Conservation (phyloP, 257 asterid species). For the Striga asiatica region DNA sequence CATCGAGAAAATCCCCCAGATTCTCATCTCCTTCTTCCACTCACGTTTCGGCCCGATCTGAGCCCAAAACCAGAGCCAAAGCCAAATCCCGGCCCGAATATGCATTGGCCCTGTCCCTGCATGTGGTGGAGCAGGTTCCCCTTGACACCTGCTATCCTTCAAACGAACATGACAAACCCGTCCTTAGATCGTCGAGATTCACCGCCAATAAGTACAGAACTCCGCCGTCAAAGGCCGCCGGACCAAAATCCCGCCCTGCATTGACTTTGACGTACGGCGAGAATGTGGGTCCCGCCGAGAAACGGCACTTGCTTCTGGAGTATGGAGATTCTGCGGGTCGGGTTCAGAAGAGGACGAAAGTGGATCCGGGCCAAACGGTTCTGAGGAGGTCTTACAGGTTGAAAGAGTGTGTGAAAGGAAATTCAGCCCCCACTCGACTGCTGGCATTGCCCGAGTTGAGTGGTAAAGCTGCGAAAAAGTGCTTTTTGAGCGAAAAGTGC, state of each 20-base stretch:
- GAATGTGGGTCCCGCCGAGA: constrained; percentile 14
- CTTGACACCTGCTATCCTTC: constrained; percentile 15
- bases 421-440: constrained; percentile 5
- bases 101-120: constrained; percentile 39
- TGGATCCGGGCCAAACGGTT: background rate
- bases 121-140: constrained; percentile 25
- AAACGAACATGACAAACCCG: background rate
- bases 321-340: constrained; percentile 5
- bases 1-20: constrained; percentile 23
- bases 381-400: constrained; percentile 23
- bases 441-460: constrained; percentile 23
- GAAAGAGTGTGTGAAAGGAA: constrained; percentile 15
- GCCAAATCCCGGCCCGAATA: constrained; percentile 13
- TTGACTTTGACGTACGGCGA: constrained; percentile 8
- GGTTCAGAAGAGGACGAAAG: constrained; percentile 17
- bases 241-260: constrained; percentile 9
- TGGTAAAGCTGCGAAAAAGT: constrained; percentile 4
- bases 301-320: constrained; percentile 20
- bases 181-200: constrained; percentile 34
- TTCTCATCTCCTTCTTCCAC: constrained; percentile 16
- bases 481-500: constrained; percentile 21
- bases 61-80: background rate
- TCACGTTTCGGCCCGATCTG: background rate
- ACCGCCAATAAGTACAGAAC: constrained; percentile 25
- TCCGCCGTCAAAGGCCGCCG: constrained; percentile 3